phyloP scores from a whole-genome alignment of 148 eudicot genomes.

The Suaeda aralocaspica region DNA sequence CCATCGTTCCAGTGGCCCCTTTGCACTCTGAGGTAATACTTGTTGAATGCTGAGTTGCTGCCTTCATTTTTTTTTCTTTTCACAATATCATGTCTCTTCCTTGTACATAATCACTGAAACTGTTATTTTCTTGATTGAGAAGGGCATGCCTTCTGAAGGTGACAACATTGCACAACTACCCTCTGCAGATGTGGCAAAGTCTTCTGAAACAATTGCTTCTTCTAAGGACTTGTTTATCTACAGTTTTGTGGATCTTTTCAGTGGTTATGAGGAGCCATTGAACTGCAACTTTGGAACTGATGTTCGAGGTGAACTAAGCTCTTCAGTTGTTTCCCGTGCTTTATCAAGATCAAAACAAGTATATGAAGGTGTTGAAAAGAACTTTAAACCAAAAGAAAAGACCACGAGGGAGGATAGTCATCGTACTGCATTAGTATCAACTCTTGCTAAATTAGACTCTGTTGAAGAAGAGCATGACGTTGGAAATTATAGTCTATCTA shows the following conservation, averaged over 20 bases:
- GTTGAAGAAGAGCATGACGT: slow-evolving; percentile 64
- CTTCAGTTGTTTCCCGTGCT: slow-evolving; percentile 34
- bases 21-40: not conserved
- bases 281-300: slow-evolving; percentile 57
- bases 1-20: slow-evolving; percentile 58
- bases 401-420: slow-evolving; percentile 39
- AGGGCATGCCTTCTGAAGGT: slow-evolving; percentile 39
- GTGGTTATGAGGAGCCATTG: slow-evolving; percentile 89
- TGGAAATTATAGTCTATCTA: slow-evolving; percentile 37
- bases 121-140: slow-evolving; percentile 29
- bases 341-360: slow-evolving; percentile 42
- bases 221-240: slow-evolving; percentile 57
- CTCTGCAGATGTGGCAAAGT: slow-evolving; percentile 34
- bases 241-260: slow-evolving; percentile 80
- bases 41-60: too few relatives aligned
- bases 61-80: not conserved
- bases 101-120: slow-evolving; percentile 14
- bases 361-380: slow-evolving; percentile 48
- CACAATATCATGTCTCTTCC: slow-evolving; percentile 16
- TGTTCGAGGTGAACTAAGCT: slow-evolving; percentile 37
- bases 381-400: slow-evolving; percentile 51
- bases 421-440: slow-evolving; percentile 25
- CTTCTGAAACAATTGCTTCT: slow-evolving; percentile 33
- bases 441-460: slow-evolving; percentile 41
- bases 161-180: slow-evolving; percentile 32